Percentiles rank a stretch among this genome's conserved stretches.
Conservation (phyloP, 441 rosid species). For the Hura crepitans region DNA sequence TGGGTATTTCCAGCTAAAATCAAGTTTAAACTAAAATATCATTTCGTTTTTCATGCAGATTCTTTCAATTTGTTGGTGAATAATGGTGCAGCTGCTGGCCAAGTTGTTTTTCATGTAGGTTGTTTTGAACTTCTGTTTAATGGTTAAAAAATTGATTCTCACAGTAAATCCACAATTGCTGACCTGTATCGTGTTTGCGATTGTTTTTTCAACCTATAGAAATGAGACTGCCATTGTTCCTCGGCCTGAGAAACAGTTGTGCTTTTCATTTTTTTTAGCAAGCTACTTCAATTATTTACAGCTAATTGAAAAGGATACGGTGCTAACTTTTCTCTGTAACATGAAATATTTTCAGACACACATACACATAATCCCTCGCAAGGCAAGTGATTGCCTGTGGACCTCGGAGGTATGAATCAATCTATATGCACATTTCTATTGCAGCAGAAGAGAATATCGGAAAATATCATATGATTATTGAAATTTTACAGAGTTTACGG, state of each 20-base stretch:
- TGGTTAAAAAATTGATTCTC: neutral
- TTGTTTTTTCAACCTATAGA: neutral
- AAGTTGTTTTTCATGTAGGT: slow-evolving; percentile 87
- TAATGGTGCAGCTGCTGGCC: slow-evolving; percentile 93
- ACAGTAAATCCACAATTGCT: neutral
- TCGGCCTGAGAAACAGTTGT: neutral
- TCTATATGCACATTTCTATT: slow-evolving; percentile 5
- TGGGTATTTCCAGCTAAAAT: neutral
- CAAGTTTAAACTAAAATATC: neutral
- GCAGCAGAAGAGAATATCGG: neutral
- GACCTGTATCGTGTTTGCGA: neutral
- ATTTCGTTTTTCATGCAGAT: slow-evolving; percentile 45
- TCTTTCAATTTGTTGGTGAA: slow-evolving; percentile 89
- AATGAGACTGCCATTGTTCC: neutral
- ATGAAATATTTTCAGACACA: slow-evolving; percentile 64
- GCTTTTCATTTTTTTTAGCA: neutral
- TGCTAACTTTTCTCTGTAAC: slow-evolving; percentile 15
- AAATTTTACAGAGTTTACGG: slow-evolving; percentile 54
- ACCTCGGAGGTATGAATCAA: slow-evolving; percentile 61
- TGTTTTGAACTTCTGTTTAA: neutral
- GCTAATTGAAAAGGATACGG: neutral
- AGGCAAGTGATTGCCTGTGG: slow-evolving; percentile 79
- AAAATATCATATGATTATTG: neutral
- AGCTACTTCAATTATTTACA: slow-evolving; percentile 6
- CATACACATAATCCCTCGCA: slow-evolving; percentile 89